phyloP scores from a whole-genome alignment of 1,284 basidiomycete species.

The Puccinia coronata region DNA sequence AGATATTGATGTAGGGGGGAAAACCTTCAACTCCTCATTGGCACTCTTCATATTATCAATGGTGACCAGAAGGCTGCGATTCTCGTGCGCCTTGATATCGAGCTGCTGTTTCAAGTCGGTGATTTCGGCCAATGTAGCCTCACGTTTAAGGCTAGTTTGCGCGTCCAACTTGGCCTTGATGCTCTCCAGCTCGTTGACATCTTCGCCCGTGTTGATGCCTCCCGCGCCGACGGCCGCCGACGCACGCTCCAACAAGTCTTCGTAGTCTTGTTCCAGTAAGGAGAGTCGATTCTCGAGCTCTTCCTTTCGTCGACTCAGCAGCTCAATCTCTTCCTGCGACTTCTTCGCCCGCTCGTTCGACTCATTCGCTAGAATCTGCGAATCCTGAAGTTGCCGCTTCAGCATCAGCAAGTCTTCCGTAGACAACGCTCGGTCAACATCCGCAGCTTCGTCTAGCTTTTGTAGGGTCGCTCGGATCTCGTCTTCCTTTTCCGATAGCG shows the following conservation, averaged over 20 bases:
- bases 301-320: conserved; percentile 76
- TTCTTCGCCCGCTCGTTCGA: conserved; percentile 84
- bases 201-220: conserved; percentile 22
- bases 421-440: conserved; percentile 64
- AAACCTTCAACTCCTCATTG: conserved; percentile 95
- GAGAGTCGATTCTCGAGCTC: conserved; percentile 82
- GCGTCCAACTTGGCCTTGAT: conserved; percentile 83
- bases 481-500: conserved; percentile 90
- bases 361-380: conserved; percentile 80
- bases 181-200: conserved; percentile 33
- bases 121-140: conserved; percentile 82
- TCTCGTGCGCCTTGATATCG: conserved; percentile 81
- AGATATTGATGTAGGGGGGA: conserved; percentile 51
- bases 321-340: conserved; percentile 87
- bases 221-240: conserved; percentile 43
- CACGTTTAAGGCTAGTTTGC: conserved; percentile 88
- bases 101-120: conserved; percentile 87
- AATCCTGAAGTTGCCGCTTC: conserved; percentile 82
- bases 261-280: conserved; percentile 86
- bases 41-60: conserved; percentile 93
- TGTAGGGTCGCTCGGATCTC: conserved; percentile 78
- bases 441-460: conserved; percentile 74
- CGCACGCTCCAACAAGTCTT: conserved; percentile 73
- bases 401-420: conserved; percentile 77
- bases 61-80: conserved; percentile 77